Conservation (phyloP, 768 basidiomycete genomes). For the Mycena galopus region DNA sequence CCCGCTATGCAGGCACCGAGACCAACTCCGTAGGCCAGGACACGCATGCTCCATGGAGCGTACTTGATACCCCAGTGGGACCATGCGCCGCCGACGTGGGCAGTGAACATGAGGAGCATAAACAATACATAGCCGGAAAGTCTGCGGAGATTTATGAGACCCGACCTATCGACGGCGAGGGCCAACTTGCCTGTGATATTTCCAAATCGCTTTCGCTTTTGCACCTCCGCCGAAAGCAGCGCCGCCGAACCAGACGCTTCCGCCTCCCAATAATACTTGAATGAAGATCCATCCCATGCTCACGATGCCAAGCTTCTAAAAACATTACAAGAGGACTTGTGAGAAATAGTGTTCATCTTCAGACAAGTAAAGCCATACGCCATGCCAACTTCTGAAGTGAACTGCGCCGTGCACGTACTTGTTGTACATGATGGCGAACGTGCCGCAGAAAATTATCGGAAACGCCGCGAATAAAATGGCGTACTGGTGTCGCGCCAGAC, state of each 20-base stretch:
- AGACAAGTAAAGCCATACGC: slow-evolving; percentile 55
- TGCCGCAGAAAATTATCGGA: slow-evolving; percentile 70
- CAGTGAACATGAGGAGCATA: slow-evolving; percentile 69
- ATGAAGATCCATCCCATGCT: slow-evolving; percentile 70
- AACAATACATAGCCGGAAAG: slow-evolving; percentile 82
- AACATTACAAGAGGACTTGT: neutral
- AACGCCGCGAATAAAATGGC: slow-evolving; percentile 69
- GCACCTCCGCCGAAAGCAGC: slow-evolving; percentile 76
- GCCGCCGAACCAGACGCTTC: slow-evolving; percentile 84
- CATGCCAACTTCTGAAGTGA: slow-evolving; percentile 85
- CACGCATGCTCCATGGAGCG: slow-evolving; percentile 53
- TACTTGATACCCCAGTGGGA: slow-evolving; percentile 68
- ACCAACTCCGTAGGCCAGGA: slow-evolving; percentile 68
- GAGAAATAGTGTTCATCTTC: neutral
- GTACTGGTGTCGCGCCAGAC: slow-evolving; percentile 77
- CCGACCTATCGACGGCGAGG: neutral
- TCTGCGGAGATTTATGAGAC: slow-evolving; percentile 48
- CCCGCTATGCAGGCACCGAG: slow-evolving; percentile 62
- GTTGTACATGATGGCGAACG: slow-evolving; percentile 70
- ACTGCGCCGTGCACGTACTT: slow-evolving; percentile 63
- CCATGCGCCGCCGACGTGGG: slow-evolving; percentile 78
- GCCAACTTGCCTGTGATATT: slow-evolving; percentile 76
- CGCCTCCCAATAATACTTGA: slow-evolving; percentile 75
- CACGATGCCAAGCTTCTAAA: slow-evolving; percentile 77
- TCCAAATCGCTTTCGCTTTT: slow-evolving; percentile 84